Evolutionary conservation across 768 basidiomycete species (phyloP), one percentile per base, ranked within the genome.

Genomic region (Solioccasus polychromus): DNA sequence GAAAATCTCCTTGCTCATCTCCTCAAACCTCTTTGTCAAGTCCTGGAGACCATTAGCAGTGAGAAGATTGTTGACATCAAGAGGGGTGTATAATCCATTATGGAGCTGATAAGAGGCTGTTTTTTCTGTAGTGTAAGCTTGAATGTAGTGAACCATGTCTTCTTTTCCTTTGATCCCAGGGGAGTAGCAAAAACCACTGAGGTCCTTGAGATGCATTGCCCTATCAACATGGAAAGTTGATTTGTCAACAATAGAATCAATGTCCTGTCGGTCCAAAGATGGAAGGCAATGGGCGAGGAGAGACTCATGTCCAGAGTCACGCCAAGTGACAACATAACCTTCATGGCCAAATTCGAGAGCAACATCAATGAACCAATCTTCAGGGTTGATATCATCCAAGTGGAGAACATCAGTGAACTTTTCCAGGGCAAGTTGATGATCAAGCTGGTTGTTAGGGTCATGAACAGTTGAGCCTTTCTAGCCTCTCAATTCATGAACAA

Each of bases 41-140:
- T n/a, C n/a, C n/a, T n/a, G n/a, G n/a, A n/a, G n/a, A n/a, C n/a
- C n/a, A n/a, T n/a, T n/a, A n/a, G n/a, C 8, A 4, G 42, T 11
- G 1, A 50, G 26, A 2, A 49, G 48, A 8, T 2, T 10, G 4
- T 19, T 14, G 10, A 39, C 26, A 1, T 35, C 11, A 0, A 4
- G 10, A 0, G 12, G 3, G 8, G 39, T 17, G 9, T 44, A 52
- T 1, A 52, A 15, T 4, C 44, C 43, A 0, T 19, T n/a, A 12
- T 53, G 48, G 1, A 24, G 35, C 14, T 50, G 41, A 18, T 53
- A 53, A 2, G 39, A 17, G 8, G 47, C 18, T 0, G 42, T 12
- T n/a, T 53, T 53, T 19, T 53, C 48, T 1, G 52, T 50, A 0
- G 37, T 50, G 8, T 53, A 53, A 0, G 48, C 48, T 10, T 50